These are phyloP conservation scores for Dendrobium catenatum DNA, from an alignment of 106 monocot species.

Conservation along the genomic window DNA sequence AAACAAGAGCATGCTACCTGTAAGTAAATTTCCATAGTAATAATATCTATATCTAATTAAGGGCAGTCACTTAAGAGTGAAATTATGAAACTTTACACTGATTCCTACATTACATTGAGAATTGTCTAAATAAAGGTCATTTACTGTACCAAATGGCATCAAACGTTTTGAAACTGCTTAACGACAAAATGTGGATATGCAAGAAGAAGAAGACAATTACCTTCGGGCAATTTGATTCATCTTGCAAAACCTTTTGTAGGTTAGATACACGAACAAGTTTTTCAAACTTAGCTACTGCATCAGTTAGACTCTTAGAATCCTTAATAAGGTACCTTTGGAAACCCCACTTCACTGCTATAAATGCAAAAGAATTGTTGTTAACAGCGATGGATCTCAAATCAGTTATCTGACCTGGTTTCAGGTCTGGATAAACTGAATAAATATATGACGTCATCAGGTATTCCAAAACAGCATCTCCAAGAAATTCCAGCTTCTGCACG, in stretches of 20 bases:
- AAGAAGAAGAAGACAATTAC: slow-evolving; percentile 26
- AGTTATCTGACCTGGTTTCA: slow-evolving; percentile 92
- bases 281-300: slow-evolving; percentile 65
- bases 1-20: not conserved
- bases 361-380: slow-evolving; percentile 80
- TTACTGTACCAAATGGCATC: not conserved
- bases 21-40: not conserved
- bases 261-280: slow-evolving; percentile 26
- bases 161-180: not conserved
- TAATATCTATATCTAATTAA: not conserved
- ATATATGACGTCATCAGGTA: slow-evolving; percentile 95
- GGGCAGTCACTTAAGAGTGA: not conserved
- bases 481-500: slow-evolving; percentile 87
- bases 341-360: slow-evolving; percentile 37
- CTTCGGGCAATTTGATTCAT: slow-evolving; percentile 87
- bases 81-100: not conserved
- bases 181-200: not conserved
- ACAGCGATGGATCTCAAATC: slow-evolving; percentile 68
- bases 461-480: slow-evolving; percentile 97
- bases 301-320: slow-evolving; percentile 49
- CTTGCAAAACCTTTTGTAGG: slow-evolving; percentile 33
- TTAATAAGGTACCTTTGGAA: slow-evolving; percentile 64
- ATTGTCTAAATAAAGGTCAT: not conserved
- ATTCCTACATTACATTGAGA: not conserved
- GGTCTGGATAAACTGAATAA: slow-evolving; percentile 76